Percentiles rank a stretch among this genome's conserved stretches.
phyloP scores from a whole-genome alignment of 352 stramenopile genomes.

The Globisporangium cylindrosporum region DNA sequence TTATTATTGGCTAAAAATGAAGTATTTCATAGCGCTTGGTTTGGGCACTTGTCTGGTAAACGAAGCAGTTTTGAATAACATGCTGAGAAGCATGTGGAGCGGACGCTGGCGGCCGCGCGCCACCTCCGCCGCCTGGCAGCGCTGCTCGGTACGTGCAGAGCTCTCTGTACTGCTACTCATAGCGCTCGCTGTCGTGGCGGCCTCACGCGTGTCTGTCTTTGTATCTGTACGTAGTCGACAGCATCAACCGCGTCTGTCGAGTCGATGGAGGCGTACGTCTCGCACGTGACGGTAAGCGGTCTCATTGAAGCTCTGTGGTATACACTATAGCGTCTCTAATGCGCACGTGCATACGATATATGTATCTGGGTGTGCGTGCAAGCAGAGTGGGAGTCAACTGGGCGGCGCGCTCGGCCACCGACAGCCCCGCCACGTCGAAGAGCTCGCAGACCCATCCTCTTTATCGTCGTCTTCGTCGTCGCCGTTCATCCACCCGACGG shows the following conservation, averaged over 20 bases:
- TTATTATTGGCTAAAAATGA: not conserved
- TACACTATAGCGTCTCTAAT: too few species aligned
- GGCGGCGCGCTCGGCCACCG: constrained; percentile 1
- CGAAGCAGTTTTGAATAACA: not conserved
- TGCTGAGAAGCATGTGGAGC: constrained; percentile 6
- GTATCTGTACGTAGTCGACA: constrained; percentile 3
- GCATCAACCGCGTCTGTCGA: constrained; percentile 27
- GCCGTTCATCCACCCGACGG: constrained; percentile 54
- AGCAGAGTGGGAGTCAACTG: constrained; percentile 12
- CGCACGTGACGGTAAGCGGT: constrained; percentile 34
- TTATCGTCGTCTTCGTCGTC: constrained; percentile 6
- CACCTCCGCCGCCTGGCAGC: not conserved
- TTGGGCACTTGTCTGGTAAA: not conserved
- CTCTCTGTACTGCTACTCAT: too few species aligned
- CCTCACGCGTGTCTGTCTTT: not conserved
- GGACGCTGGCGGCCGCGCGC: constrained; percentile 11
- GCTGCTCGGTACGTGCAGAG: constrained; percentile 8
- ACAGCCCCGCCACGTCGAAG: constrained; percentile 9
- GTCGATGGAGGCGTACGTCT: constrained; percentile 51
- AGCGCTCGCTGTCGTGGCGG: too few species aligned
- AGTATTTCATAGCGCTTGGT: not conserved
- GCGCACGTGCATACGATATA: not conserved
- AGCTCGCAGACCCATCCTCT: not conserved
- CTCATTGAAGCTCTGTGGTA: too few species aligned
- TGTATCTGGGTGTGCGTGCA: not conserved